These are phyloP conservation scores for Penicillium arizonense DNA, from an alignment of 495 filamentous ascomycete genomes.

Conservation along the genomic window DNA sequence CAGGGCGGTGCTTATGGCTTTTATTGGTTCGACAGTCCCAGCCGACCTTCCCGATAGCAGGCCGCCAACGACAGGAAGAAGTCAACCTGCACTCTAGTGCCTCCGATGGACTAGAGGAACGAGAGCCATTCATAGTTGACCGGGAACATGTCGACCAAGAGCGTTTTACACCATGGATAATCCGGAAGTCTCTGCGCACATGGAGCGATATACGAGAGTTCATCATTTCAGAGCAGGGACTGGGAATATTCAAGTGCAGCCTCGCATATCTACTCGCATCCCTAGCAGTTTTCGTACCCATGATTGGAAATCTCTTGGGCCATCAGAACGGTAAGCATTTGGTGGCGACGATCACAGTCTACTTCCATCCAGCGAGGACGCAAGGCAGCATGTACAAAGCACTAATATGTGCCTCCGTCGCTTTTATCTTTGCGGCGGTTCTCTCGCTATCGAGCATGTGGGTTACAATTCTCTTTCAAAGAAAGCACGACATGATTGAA, in stretches of 20 bases:
- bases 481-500: conserved; percentile 57
- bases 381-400: conserved; percentile 91
- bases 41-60: too few species aligned
- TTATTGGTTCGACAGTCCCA: too few species aligned
- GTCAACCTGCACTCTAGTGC: too few species aligned
- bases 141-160: too few species aligned
- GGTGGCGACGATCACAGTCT: conserved; percentile 88
- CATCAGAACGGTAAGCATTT: conserved; percentile 94
- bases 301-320: conserved; percentile 70
- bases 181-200: too few species aligned
- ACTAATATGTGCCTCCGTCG: conserved; percentile 74
- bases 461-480: conserved; percentile 72
- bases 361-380: conserved; percentile 93
- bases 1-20: too few species aligned
- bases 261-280: conserved; percentile 88
- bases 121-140: too few species aligned
- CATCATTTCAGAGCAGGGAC: conserved; percentile 54
- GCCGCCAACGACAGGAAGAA: too few species aligned
- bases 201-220: too few species aligned
- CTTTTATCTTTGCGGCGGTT: conserved; percentile 78
- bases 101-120: too few species aligned
- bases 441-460: conserved; percentile 86
- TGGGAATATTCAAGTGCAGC: conserved; percentile 86
- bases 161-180: too few species aligned
- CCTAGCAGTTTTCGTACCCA: conserved; percentile 78